phyloP scores from a whole-genome alignment of 768 basidiomycete genomes.

The Leccinum pellstonianum region DNA sequence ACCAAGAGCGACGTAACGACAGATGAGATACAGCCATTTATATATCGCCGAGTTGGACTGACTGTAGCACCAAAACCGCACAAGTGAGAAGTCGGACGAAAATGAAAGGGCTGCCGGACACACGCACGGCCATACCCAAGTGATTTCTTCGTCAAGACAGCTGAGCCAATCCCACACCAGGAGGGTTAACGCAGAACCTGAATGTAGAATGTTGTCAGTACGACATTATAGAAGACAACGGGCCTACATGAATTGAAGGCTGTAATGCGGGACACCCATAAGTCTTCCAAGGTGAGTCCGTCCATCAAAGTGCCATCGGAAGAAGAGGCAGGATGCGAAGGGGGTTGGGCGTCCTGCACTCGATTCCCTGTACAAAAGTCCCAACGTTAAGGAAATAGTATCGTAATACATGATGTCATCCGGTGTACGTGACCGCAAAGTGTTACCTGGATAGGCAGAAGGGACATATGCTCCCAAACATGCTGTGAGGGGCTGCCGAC shows the following conservation, averaged over 20 bases:
- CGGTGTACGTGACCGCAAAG: not conserved
- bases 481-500: not conserved
- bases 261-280: constrained; percentile 12
- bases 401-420: constrained; percentile 1
- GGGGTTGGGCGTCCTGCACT: not conserved
- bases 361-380: not conserved
- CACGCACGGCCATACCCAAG: constrained; percentile 10
- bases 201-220: not conserved
- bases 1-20: constrained; percentile 8
- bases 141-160: constrained; percentile 9
- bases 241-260: constrained; percentile 13
- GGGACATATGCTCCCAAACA: not conserved
- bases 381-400: not conserved
- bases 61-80: not conserved
- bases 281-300: constrained; percentile 1
- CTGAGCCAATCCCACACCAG: constrained; percentile 13
- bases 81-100: not conserved
- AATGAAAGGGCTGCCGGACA: not conserved
- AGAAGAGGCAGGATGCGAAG: not conserved
- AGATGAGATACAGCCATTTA: constrained; percentile 13
- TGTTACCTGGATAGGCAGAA: constrained; percentile 3
- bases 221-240: not conserved
- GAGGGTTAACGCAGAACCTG: constrained; percentile 5
- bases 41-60: not conserved
- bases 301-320: constrained; percentile 11